Conservation (phyloP, 2,329 filamentous ascomycete species). For the Fusarium sp. region DNA sequence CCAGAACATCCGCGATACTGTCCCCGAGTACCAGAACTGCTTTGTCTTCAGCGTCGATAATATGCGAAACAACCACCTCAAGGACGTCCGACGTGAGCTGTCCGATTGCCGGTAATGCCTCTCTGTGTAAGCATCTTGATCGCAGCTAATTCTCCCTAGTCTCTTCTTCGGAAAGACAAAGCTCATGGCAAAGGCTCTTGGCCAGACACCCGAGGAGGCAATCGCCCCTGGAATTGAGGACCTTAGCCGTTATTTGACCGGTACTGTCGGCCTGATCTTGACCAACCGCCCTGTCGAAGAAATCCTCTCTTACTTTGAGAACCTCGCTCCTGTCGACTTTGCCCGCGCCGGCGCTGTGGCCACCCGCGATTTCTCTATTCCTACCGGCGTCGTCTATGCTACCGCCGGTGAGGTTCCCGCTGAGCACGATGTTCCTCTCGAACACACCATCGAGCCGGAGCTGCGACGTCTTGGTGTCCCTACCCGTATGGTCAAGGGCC, state of each 20-base stretch:
- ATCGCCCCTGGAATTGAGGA: slow-evolving; percentile 80
- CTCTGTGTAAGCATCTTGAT: not conserved
- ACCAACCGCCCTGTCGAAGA: slow-evolving; percentile 78
- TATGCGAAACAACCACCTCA: slow-evolving; percentile 97
- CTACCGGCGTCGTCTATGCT: slow-evolving; percentile 83
- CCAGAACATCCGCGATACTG: slow-evolving; percentile 84
- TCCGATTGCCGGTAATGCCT: slow-evolving; percentile 79
- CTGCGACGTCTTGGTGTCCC: slow-evolving; percentile 90
- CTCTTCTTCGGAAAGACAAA: slow-evolving; percentile 99
- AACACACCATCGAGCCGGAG: slow-evolving; percentile 90
- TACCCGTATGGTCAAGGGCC: slow-evolving; percentile 87
- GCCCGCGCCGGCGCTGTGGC: slow-evolving; percentile 86
- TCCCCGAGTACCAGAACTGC: slow-evolving; percentile 88
- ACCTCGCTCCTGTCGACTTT: slow-evolving; percentile 83
- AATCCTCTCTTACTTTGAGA: slow-evolving; percentile 77
- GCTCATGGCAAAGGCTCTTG: slow-evolving; percentile 96
- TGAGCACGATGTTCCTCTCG: slow-evolving; percentile 86
- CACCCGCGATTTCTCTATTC: slow-evolving; percentile 80
- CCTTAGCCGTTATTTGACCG: slow-evolving; percentile 76
- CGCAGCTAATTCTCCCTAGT: slow-evolving; percentile 56
- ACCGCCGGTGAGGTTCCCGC: slow-evolving; percentile 81
- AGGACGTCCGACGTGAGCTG: slow-evolving; percentile 87
- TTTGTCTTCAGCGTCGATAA: slow-evolving; percentile 96
- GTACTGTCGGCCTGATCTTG: slow-evolving; percentile 90
- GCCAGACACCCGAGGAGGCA: slow-evolving; percentile 79